phyloP scores from a whole-genome alignment of 345 rosid species.

The Luvunga scandens region DNA sequence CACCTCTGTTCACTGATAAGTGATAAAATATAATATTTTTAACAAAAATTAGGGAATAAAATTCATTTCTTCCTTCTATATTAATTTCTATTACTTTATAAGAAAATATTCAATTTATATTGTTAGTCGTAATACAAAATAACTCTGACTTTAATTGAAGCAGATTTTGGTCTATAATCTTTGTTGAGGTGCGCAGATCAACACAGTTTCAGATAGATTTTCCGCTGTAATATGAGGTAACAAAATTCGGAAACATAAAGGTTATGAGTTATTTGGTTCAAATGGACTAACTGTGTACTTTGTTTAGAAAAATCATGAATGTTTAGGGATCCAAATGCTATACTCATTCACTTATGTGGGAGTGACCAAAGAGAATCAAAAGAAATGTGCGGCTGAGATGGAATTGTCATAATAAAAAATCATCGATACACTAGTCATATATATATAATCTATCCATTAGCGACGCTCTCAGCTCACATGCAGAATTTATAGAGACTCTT shows the following conservation, averaged over 20 bases:
- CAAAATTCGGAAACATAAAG: background rate
- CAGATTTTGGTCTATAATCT: no score
- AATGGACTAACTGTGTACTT: background rate
- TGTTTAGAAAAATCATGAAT: background rate
- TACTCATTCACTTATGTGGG: background rate
- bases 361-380: background rate
- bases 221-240: no score
- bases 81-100: no score
- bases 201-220: no score
- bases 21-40: no score
- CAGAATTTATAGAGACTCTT: conserved; percentile 4
- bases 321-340: background rate
- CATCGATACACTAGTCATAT: background rate
- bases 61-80: no score
- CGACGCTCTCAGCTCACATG: background rate
- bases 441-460: background rate
- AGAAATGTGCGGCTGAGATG: background rate
- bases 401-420: background rate
- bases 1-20: no score
- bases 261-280: background rate
- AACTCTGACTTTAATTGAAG: no score
- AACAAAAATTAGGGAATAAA: no score
- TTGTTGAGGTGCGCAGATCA: no score
- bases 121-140: no score
- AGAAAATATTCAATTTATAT: no score